These are phyloP conservation scores for Tetrastigma voinierianum DNA, from an alignment of 164 flowering plant species.

Conservation along the genomic window DNA sequence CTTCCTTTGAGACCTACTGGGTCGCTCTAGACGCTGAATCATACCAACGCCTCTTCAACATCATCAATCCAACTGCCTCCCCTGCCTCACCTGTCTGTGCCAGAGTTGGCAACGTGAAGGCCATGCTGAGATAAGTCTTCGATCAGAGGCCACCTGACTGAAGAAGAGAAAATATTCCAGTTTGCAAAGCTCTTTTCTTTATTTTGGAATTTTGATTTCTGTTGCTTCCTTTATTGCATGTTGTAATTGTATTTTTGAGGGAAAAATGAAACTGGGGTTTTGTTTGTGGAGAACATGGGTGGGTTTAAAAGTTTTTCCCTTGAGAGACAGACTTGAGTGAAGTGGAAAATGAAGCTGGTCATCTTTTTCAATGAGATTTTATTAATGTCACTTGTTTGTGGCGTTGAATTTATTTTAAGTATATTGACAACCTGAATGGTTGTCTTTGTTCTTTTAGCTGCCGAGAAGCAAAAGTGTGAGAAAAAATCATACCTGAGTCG, in stretches of 20 bases:
- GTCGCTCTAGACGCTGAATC: conserved; percentile 2
- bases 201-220: background rate
- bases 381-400: background rate
- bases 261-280: background rate
- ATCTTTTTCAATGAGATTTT: background rate
- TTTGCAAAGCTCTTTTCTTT: conserved; percentile 15
- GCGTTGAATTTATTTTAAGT: too few relatives aligned
- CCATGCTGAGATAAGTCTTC: conserved; percentile 43
- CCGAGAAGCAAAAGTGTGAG: too few relatives aligned
- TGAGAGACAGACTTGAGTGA: too few relatives aligned
- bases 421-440: too few relatives aligned
- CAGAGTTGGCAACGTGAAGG: conserved; percentile 48
- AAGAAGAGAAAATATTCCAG: conserved; percentile 47
- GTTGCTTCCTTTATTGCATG: background rate
- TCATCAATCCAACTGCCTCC: too few relatives aligned
- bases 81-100: background rate
- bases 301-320: too few relatives aligned
- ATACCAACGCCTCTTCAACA: background rate
- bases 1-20: conserved; percentile 7
- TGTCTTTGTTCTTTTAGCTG: too few relatives aligned
- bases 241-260: background rate
- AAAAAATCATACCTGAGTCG: too few relatives aligned
- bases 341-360: too few relatives aligned
- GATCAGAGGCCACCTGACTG: conserved; percentile 36
- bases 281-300: background rate